Percentiles rank a stretch among this genome's conserved stretches.
These are phyloP conservation scores for Sequoia sempervirens DNA, from an alignment of 75 land plant species.

Conservation along the genomic window DNA sequence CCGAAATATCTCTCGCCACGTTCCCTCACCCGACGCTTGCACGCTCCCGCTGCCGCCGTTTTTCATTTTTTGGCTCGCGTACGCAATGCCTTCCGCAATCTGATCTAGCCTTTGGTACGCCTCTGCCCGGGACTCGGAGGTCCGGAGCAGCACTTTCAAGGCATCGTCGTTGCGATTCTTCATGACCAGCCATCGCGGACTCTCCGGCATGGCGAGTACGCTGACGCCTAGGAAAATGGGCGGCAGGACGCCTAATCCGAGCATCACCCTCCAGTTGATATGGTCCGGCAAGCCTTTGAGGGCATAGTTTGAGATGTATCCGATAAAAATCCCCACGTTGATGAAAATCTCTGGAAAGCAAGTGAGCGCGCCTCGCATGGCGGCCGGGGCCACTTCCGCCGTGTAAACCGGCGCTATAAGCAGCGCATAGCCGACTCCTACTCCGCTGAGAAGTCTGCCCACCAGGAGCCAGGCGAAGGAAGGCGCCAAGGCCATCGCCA, in stretches of 20 bases:
- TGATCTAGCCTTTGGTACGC: slow-evolving; percentile 27
- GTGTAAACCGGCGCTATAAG: slow-evolving; percentile 90
- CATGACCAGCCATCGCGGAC: slow-evolving; percentile 93
- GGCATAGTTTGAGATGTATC: slow-evolving; percentile 64
- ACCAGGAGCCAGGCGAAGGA: slow-evolving; percentile 53
- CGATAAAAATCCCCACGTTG: slow-evolving; percentile 64
- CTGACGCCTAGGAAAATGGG: slow-evolving; percentile 45
- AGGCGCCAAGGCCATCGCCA: slow-evolving; percentile 68
- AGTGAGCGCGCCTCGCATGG: slow-evolving; percentile 59
- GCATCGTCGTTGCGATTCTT: slow-evolving; percentile 53
- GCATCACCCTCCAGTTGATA: slow-evolving; percentile 76
- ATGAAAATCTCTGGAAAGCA: slow-evolving; percentile 85
- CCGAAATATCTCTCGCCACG: slow-evolving; percentile 66
- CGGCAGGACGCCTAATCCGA: slow-evolving; percentile 69
- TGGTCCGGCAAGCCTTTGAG: slow-evolving; percentile 41
- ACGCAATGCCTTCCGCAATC: slow-evolving; percentile 39
- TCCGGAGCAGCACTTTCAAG: slow-evolving; percentile 32
- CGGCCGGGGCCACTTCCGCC: slow-evolving; percentile 70
- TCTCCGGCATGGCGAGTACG: slow-evolving; percentile 80
- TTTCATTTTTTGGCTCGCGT: slow-evolving; percentile 18
- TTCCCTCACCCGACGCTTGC: slow-evolving; percentile 35
- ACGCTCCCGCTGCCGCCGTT: not conserved
- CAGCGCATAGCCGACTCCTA: slow-evolving; percentile 84
- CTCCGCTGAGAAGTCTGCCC: slow-evolving; percentile 64
- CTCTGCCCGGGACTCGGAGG: slow-evolving; percentile 28